A percentile compares a stretch with the other conserved stretches of the same genome.
These are phyloP conservation scores for Paramarasmius palmivorus DNA, from an alignment of 1,284 basidiomycete genomes.

Conservation along the genomic window DNA sequence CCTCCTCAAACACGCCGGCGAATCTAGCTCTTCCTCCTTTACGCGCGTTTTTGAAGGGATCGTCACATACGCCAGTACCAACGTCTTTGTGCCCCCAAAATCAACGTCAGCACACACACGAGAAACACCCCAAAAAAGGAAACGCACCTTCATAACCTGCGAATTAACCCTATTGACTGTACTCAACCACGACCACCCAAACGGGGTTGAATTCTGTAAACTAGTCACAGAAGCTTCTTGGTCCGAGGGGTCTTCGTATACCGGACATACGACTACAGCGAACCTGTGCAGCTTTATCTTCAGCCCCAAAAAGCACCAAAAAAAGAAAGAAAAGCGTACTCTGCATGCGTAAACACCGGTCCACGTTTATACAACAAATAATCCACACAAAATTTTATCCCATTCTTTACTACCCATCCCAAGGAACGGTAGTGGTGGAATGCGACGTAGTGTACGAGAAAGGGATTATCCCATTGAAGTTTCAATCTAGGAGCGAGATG, in stretches of 20 bases:
- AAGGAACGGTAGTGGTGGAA: constrained; percentile 97
- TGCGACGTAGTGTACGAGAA: constrained; percentile 86
- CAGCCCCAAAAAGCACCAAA: constrained; percentile 1
- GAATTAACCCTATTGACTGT: constrained; percentile 97
- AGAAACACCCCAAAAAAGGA: constrained; percentile 1
- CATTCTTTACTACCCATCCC: constrained; percentile 97
- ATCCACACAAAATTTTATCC: constrained; percentile 97
- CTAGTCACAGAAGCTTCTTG: constrained; percentile 59
- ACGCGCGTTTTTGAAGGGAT: constrained; percentile 74
- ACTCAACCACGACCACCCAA: constrained; percentile 94
- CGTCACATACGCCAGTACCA: constrained; percentile 88
- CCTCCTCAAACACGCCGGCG: constrained; percentile 69
- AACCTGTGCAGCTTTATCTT: constrained; percentile 59
- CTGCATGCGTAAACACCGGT: constrained; percentile 94
- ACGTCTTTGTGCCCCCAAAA: no score
- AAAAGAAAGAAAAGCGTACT: constrained; percentile 53
- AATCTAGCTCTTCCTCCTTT: constrained; percentile 50
- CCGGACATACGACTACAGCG: constrained; percentile 85
- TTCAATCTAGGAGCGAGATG: constrained; percentile 35
- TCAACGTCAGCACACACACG: no score
- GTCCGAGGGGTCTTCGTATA: constrained; percentile 84
- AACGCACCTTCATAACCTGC: constrained; percentile 89
- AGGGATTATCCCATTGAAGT: constrained; percentile 83
- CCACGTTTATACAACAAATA: constrained; percentile 94
- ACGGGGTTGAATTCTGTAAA: constrained; percentile 67